These are phyloP conservation scores for Lactifluus subvellereus DNA, from an alignment of 768 basidiomycete species.

Conservation along the genomic window DNA sequence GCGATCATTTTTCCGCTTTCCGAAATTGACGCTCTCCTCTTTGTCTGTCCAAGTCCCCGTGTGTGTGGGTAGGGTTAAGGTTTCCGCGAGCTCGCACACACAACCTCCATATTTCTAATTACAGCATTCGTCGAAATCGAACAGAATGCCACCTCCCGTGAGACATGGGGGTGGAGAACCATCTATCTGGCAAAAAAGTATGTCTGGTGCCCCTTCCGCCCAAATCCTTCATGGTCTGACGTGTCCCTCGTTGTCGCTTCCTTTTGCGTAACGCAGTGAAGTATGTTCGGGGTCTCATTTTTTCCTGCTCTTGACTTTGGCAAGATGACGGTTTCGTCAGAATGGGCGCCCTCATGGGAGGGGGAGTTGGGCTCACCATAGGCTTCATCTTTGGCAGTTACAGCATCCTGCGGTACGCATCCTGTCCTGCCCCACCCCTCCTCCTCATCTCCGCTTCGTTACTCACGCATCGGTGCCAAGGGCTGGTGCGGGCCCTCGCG, in stretches of 20 bases:
- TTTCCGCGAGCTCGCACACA: neutral
- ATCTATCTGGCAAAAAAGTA: constrained; percentile 26
- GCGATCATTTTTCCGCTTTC: neutral
- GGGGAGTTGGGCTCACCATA: constrained; percentile 91
- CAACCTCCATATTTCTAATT: neutral
- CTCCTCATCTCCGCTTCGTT: neutral
- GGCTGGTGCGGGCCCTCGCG: constrained; percentile 86
- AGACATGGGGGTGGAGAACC: constrained; percentile 22
- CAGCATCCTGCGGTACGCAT: constrained; percentile 76
- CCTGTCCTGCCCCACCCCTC: neutral
- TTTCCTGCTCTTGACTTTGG: constrained; percentile 1
- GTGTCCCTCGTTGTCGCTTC: constrained; percentile 1
- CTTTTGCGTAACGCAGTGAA: constrained; percentile 43
- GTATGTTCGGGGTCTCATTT: constrained; percentile 34
- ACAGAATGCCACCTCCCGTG: constrained; percentile 20
- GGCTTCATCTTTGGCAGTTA: constrained; percentile 96
- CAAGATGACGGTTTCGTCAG: constrained; percentile 35
- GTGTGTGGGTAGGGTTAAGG: constrained; percentile 6
- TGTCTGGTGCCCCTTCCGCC: neutral
- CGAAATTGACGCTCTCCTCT: neutral
- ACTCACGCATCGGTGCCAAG: constrained; percentile 36
- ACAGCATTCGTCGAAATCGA: neutral
- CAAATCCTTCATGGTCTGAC: constrained; percentile 2
- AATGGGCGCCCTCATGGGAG: constrained; percentile 91
- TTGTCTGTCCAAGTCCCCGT: neutral